Conservation (phyloP, 108 stramenopile species). For the Poteriospumella lacustris region DNA sequence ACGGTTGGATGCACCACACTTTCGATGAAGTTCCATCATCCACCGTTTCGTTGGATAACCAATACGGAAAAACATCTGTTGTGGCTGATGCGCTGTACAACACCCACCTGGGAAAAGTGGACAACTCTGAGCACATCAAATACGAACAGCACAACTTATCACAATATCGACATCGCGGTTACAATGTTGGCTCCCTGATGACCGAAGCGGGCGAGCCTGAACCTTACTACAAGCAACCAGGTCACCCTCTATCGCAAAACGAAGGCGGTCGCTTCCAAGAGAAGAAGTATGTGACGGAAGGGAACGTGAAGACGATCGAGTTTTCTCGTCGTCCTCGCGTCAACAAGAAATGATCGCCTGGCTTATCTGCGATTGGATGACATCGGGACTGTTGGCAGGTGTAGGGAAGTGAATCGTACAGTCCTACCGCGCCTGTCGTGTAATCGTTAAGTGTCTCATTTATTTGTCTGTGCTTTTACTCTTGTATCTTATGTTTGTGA, state of each 20-base stretch:
- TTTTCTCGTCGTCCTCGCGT: no score
- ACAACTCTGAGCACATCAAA: neutral
- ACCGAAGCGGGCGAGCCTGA: neutral
- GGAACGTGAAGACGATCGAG: no score
- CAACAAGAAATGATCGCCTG: no score
- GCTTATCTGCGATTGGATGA: no score
- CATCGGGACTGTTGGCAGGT: no score
- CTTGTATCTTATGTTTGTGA: no score
- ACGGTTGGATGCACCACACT: conserved; percentile 28
- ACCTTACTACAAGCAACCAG: conserved; percentile 1
- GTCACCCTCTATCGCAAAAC: neutral
- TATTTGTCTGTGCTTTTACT: no score
- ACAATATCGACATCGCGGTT: conserved; percentile 9
- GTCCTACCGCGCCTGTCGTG: no score
- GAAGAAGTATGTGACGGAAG: neutral
- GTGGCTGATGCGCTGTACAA: conserved; percentile 3
- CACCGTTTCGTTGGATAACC: neutral
- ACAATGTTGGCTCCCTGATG: conserved; percentile 1
- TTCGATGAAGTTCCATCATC: conserved; percentile 23
- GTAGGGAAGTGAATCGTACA: no score
- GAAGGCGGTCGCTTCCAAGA: conserved; percentile 9
- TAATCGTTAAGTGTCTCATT: no score
- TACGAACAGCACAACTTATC: conserved; percentile 10
- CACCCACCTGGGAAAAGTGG: neutral
- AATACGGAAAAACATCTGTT: neutral